Base-by-base conservation (phyloP, 1,139 yeast genomes). In the Taphrina wiesneri region DNA sequence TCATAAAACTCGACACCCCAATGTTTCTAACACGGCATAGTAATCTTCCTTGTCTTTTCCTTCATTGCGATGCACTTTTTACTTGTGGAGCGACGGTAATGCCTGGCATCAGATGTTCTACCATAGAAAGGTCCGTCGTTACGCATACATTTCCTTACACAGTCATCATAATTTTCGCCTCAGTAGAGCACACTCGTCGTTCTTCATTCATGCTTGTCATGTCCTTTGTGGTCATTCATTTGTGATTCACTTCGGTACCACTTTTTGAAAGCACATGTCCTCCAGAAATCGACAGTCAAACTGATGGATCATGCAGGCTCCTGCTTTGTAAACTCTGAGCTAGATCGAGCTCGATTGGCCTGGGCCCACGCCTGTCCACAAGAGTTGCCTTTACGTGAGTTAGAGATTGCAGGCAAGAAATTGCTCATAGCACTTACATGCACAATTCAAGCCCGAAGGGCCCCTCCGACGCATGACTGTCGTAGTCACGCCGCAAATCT, bases 31-130 rank as follows among this genome's bases (percentile, higher is more conserved):
- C 28, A 81, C 21, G 23, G 7, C 9, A 23, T 15, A 62, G 74
- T 78, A 1, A 72, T 80, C 1, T 90, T 90, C 74, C 75, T 88
- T 56, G 72, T 83, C 1, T 72, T 85, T 15, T 97, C 98, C 0
- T 93, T 90, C 73, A 69, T 86, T 4, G 88, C 90, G 63, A 81
- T 93, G 73, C 88, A 88, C 73, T 80, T 77, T 67, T 85, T 85
- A 71, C 88, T 96, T 6, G 81, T 88, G 45, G 99, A 93, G 76
- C 84, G 82, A 70, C 82, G 96, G 73, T 91, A 74, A 61, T 21
- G 11, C 43, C n/a, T 39, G 3, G 5, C 19, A 19, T 15, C 6
- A n/a, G 7, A 39, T 39, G 43, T n/a, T 11, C n/a, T n/a, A n/a
- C n/a, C n/a, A n/a, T n/a, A n/a, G n/a, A n/a, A n/a, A n/a, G n/a